Conservation (phyloP, 1,284 basidiomycete genomes). For the Microbotryomycetes sp. region DNA sequence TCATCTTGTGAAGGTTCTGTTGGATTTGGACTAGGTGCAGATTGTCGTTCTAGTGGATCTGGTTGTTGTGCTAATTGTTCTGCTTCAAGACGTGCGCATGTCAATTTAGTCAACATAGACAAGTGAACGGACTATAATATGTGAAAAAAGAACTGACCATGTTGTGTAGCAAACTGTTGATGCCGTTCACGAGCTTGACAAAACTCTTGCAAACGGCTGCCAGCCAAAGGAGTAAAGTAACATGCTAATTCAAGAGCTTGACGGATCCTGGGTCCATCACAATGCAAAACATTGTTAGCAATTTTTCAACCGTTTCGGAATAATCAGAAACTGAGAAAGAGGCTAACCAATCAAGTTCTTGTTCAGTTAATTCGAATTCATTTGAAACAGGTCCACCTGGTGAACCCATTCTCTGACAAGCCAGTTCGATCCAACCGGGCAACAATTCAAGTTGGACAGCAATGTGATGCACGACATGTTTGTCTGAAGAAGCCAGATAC, state of each 20-base stretch:
- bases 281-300: no score
- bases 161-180: neutral
- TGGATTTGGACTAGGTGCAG: neutral
- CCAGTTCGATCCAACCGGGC: conserved; percentile 16
- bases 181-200: neutral
- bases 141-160: neutral
- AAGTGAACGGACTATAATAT: no score
- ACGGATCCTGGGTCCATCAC: conserved; percentile 12
- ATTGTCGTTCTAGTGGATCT: neutral
- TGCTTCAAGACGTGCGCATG: no score
- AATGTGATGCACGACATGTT: conserved; percentile 31
- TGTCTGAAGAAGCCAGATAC: conserved; percentile 25
- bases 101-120: no score
- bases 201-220: conserved; percentile 11
- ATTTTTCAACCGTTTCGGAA: neutral
- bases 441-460: conserved; percentile 26
- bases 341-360: conserved; percentile 29
- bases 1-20: neutral
- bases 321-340: neutral
- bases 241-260: conserved; percentile 22
- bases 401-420: conserved; percentile 12
- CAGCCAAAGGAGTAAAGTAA: conserved; percentile 27
- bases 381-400: conserved; percentile 7
- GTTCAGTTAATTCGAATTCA: conserved; percentile 25
- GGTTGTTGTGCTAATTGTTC: neutral